phyloP scores from a whole-genome alignment of 2,329 filamentous ascomycete species.

The Trichoderma asperellum region DNA sequence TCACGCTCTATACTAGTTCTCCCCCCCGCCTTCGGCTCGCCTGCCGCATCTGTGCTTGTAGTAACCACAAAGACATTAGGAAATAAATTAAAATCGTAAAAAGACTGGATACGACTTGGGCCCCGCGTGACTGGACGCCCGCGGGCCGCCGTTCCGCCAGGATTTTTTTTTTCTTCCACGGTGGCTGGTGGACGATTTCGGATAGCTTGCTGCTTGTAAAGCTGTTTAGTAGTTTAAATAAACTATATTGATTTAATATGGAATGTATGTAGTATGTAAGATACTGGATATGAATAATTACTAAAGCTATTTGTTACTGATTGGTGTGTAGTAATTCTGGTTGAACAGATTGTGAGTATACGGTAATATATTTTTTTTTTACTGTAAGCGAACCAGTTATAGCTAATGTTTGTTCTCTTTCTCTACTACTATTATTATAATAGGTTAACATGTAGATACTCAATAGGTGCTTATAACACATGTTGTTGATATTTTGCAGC shows the following conservation, averaged over 20 bases:
- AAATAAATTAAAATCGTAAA: background rate
- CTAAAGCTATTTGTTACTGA: background rate
- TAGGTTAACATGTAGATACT: background rate
- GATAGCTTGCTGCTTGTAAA: background rate
- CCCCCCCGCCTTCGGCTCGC: conserved; percentile 3
- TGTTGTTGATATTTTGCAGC: background rate
- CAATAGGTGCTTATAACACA: background rate
- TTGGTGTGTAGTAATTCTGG: background rate
- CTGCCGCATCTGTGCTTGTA: background rate
- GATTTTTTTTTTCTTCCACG: background rate
- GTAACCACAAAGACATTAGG: background rate
- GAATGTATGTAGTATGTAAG: background rate
- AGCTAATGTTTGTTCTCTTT: background rate
- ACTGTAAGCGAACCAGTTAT: background rate
- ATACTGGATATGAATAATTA: background rate
- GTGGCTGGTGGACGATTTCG: background rate
- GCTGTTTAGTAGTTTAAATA: background rate
- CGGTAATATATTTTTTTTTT: background rate
- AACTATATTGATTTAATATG: background rate
- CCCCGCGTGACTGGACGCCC: conserved; percentile 5
- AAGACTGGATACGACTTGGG: background rate
- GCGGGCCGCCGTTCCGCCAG: conserved; percentile 9
- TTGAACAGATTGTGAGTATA: background rate
- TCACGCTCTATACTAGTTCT: background rate
- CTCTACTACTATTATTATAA: background rate